Conservation (phyloP, 305 asterid species). For the Solanum hybrid region DNA sequence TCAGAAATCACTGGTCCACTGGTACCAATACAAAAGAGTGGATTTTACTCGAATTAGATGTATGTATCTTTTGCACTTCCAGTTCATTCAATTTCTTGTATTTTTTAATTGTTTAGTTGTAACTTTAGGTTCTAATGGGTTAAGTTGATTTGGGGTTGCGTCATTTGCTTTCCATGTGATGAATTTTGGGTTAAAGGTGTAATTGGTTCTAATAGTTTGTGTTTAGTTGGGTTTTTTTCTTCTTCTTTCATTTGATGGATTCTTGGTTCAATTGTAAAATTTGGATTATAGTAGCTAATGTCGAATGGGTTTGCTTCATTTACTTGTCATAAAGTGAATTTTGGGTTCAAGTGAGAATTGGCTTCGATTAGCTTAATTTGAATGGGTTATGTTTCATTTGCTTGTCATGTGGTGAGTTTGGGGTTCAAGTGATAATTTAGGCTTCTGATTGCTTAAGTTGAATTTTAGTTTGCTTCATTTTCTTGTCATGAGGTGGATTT, state of each 20-base stretch:
- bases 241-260: background rate
- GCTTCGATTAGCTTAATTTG: background rate
- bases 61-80: conserved; percentile 20
- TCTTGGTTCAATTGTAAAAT: background rate
- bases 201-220: background rate
- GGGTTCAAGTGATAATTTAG: background rate
- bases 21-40: conserved; percentile 94
- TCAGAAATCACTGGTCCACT: conserved; percentile 92
- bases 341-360: background rate
- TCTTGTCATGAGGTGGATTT: background rate
- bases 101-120: background rate
- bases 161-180: background rate
- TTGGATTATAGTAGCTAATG: conserved; percentile 14
- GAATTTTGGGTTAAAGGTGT: background rate
- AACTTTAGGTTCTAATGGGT: background rate
- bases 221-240: background rate
- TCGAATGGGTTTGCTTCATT: background rate
- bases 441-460: background rate
- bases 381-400: background rate
- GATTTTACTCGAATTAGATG: conserved; percentile 95
- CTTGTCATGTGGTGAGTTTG: background rate
- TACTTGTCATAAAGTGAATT: background rate
- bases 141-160: background rate
- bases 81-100: background rate
- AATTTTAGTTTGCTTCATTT: background rate